Conservation (phyloP, 2,329 filamentous ascomycete genomes). For the Lecanicillium sp. region DNA sequence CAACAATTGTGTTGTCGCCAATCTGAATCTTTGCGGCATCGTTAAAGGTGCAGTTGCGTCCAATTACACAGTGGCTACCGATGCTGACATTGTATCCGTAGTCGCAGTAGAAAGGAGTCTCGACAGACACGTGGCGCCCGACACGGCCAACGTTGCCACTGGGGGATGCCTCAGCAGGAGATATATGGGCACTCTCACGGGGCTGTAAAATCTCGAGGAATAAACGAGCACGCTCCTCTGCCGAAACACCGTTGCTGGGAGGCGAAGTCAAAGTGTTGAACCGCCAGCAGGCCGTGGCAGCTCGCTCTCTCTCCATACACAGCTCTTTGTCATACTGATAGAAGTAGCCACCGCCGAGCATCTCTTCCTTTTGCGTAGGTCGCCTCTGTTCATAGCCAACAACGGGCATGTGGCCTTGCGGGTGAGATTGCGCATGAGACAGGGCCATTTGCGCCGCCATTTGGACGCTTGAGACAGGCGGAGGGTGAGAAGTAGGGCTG, state of each 20-base stretch:
- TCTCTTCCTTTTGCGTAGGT: conserved; percentile 76
- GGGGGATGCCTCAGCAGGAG: conserved; percentile 47
- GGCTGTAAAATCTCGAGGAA: conserved; percentile 69
- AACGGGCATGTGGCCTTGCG: background rate
- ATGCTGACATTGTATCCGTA: conserved; percentile 94
- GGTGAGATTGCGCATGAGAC: conserved; percentile 41
- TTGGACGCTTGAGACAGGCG: conserved; percentile 40
- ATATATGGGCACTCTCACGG: conserved; percentile 47
- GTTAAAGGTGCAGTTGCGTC: conserved; percentile 75
- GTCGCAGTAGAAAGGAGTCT: conserved; percentile 85
- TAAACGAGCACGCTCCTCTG: conserved; percentile 60
- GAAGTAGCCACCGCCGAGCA: conserved; percentile 76
- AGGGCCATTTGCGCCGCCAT: conserved; percentile 54
- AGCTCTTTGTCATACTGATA: conserved; percentile 73
- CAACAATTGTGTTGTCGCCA: conserved; percentile 69
- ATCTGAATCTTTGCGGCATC: conserved; percentile 82
- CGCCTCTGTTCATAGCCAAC: conserved; percentile 34
- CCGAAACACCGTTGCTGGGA: conserved; percentile 64
- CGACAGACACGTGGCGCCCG: conserved; percentile 71
- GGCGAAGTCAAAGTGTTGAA: conserved; percentile 78
- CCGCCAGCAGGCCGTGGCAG: conserved; percentile 71
- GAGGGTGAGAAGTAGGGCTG: conserved; percentile 38
- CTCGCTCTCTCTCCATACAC: conserved; percentile 76
- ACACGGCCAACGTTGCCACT: conserved; percentile 55
- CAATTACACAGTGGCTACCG: conserved; percentile 77